phyloP scores from a whole-genome alignment of 371 early-diverging fungal genomes.

The Paraphysoderma sedebokerense region DNA sequence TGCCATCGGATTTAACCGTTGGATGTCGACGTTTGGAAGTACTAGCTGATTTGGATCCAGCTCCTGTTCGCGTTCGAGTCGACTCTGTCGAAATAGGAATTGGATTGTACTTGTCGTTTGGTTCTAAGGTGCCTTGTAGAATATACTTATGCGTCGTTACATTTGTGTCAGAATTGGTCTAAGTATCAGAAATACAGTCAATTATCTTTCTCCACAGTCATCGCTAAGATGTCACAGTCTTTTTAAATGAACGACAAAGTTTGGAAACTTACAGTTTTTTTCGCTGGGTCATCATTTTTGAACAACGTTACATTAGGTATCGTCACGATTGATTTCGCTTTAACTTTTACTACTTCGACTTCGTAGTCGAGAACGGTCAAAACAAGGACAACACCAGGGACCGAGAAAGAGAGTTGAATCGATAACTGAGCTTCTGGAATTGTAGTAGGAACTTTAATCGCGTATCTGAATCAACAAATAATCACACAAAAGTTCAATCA shows the following conservation, averaged over 20 bases:
- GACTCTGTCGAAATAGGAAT: neutral
- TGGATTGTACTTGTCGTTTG: slow-evolving; percentile 5
- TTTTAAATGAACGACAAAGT: too few species aligned
- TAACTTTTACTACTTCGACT: slow-evolving; percentile 11
- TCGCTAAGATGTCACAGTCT: too few species aligned
- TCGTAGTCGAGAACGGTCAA: slow-evolving; percentile 26
- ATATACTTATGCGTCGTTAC: slow-evolving; percentile 33
- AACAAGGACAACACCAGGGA: slow-evolving; percentile 11
- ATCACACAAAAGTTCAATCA: too few species aligned
- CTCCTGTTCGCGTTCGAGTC: slow-evolving; percentile 6
- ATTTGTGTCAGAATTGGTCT: slow-evolving; percentile 8
- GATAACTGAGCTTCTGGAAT: slow-evolving; percentile 13
- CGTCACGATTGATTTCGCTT: slow-evolving; percentile 15
- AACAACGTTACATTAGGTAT: slow-evolving; percentile 10
- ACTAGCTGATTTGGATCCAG: slow-evolving; percentile 1
- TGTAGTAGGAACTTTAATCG: slow-evolving; percentile 20
- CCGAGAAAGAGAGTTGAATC: slow-evolving; percentile 18
- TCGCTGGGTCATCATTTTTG: slow-evolving; percentile 15
- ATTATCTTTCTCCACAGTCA: too few species aligned
- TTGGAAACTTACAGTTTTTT: too few species aligned
- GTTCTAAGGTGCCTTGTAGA: slow-evolving; percentile 21
- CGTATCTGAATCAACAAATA: too few species aligned
- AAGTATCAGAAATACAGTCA: neutral
- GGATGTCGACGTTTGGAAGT: slow-evolving; percentile 1
- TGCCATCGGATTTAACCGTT: slow-evolving; percentile 1